Evolutionary conservation across 116 monocot genomes (phyloP).

Genomic region (Dioscorea cayenensis): DNA sequence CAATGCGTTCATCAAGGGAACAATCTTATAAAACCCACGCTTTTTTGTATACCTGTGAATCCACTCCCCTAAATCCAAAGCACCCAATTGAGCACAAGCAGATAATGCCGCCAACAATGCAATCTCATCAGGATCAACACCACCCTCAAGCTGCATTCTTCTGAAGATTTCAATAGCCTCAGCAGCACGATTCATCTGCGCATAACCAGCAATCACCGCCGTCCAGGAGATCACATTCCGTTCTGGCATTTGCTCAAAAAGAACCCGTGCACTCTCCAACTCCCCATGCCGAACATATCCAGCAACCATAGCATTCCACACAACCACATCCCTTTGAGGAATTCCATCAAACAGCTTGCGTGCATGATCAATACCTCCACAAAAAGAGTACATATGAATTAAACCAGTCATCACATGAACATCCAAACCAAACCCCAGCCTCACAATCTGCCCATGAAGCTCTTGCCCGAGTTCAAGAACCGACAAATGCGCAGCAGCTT

Average conservation of each 20-base stretch:
- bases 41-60: slow-evolving; percentile 39
- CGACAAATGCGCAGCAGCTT: slow-evolving; percentile 35
- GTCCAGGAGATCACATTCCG: slow-evolving; percentile 74
- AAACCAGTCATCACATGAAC: slow-evolving; percentile 41
- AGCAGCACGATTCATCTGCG: slow-evolving; percentile 29
- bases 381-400: slow-evolving; percentile 37
- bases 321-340: slow-evolving; percentile 24
- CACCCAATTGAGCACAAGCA: slow-evolving; percentile 64
- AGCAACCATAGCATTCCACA: slow-evolving; percentile 53
- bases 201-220: slow-evolving; percentile 49
- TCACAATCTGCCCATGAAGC: slow-evolving; percentile 40
- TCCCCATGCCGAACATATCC: slow-evolving; percentile 38
- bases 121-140: slow-evolving; percentile 57
- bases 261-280: slow-evolving; percentile 17
- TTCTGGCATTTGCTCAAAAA: slow-evolving; percentile 56
- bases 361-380: slow-evolving; percentile 12
- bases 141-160: slow-evolving; percentile 59
- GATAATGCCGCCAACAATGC: slow-evolving; percentile 56
- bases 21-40: slow-evolving; percentile 16
- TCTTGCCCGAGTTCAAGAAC: slow-evolving; percentile 15
- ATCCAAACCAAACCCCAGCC: slow-evolving; percentile 32
- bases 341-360: slow-evolving; percentile 40
- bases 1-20: slow-evolving; percentile 66
- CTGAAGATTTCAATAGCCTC: slow-evolving; percentile 47
- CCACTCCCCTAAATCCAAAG: slow-evolving; percentile 64